Percentiles rank a stretch among this genome's conserved stretches.
Evolutionary conservation across 495 filamentous ascomycete genomes (phyloP).

Genomic region (Xylaria venustula): DNA sequence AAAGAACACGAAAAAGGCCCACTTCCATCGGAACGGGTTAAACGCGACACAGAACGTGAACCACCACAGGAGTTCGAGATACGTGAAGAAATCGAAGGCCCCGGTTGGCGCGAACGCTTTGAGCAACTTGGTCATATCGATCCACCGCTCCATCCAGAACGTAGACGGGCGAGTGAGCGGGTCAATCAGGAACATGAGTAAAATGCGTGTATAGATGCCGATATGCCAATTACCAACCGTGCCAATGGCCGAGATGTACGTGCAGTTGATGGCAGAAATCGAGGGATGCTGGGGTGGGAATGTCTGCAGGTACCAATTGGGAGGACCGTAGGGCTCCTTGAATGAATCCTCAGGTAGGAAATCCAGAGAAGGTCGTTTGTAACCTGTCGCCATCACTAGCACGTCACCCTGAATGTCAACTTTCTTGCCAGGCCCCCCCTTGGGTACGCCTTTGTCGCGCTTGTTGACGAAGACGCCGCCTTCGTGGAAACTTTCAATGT

Average conservation of each 20-base stretch:
- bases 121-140: conserved; percentile 75
- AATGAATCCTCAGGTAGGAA: conserved; percentile 75
- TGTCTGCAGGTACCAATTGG: conserved; percentile 84
- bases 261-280: conserved; percentile 78
- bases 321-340: conserved; percentile 67
- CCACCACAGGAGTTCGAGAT: conserved; percentile 81
- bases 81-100: conserved; percentile 87
- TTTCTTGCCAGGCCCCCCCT: conserved; percentile 67
- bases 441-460: conserved; percentile 68
- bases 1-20: conserved; percentile 75
- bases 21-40: conserved; percentile 86
- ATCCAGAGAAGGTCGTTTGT: conserved; percentile 64
- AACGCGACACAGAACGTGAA: conserved; percentile 73
- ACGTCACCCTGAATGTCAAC: conserved; percentile 67
- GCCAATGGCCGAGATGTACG: conserved; percentile 79
- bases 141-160: conserved; percentile 80
- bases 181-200: conserved; percentile 83
- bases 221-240: conserved; percentile 84
- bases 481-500: conserved; percentile 65
- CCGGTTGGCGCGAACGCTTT: conserved; percentile 66
- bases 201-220: conserved; percentile 80
- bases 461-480: conserved; percentile 68
- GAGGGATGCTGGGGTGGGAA: conserved; percentile 68
- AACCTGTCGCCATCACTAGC: conserved; percentile 82
- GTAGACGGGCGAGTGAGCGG: conserved; percentile 68